Base-by-base conservation (phyloP, 768 basidiomycete species). In the Mycena venus region DNA sequence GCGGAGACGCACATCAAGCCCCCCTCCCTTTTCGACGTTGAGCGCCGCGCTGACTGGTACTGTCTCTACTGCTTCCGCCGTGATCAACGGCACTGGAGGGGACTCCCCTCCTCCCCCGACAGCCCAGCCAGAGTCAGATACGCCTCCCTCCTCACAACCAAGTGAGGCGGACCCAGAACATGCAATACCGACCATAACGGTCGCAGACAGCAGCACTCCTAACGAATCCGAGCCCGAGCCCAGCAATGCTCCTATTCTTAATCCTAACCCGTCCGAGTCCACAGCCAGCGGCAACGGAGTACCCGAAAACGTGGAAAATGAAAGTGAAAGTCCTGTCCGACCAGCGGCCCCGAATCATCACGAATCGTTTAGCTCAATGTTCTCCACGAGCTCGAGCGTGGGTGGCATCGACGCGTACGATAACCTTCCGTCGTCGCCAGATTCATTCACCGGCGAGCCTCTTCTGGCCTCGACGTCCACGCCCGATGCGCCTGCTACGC, bases 1-100 rank as follows among this genome's bases (percentile, higher is more conserved):
- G 79, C 80, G 78, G 31, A 83, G 79, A 71, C 82, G 82, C 34
- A 70, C 80, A 15, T 78, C 85, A 58, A 85, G 83, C 67, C 82
- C 87, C 38, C 84, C 87, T 10, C 85, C 86, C 21, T 88, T 86
- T 77, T 86, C 84, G 75, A 87, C 88, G 14, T 77, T 89, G 38
- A 86, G 79, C 68, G 87, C 89, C 14, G 88, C 87, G 11, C 75
- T 88, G 63, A 85, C 10, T 51, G 49, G 85, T 49, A 82, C 88
- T 21, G 83, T 87, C 34, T 87, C 89, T 11, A 87, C 88, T 12
- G 89, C 88, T 10, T 83, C 82, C 62, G 86, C 88, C 4, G 80
- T 89, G 55, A 61, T 88, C 61, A 82, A 82, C 53, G 69, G 76
- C 27, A 61, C 56, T 27, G 78, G 75, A 19, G 55, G 64, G 77